Base-by-base conservation (phyloP, 805 yeast species). In the Candida broadrunensis region DNA sequence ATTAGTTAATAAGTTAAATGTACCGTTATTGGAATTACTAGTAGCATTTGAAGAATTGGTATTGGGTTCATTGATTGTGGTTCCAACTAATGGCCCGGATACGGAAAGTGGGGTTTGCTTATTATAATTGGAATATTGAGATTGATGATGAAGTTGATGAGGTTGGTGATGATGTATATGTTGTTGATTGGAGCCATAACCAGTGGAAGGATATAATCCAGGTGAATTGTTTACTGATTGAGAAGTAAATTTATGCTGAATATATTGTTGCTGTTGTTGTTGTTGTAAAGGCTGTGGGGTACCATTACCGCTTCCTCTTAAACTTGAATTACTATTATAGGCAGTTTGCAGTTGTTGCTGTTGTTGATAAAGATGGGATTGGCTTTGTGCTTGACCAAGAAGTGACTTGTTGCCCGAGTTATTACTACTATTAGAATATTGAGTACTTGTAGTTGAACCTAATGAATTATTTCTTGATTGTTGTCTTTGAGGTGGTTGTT, bases 171-270 rank as follows among this genome's bases (percentile, higher is more conserved):
- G 19, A 14, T n/a, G 18, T 5, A 5, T 17, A 14, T 29, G 32
- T 8, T 29, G 32, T 15, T 29, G 32, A 11, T 29, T 33, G 25
- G 13, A 20, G 7, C 27, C 23, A 38, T 38, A 33, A 27, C 50
- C 47, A 30, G 40, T 40, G 19, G 42, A 39, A 4, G 53, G 41
- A 44, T 56, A 56, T 47, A 56, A 47, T 9, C 52, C 50, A 11
- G 63, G 63, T 14, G 61, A 54, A 42, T 55, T 55, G 16, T 44
- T 33, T 3, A 38, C 54, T 5, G 59, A 45, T 24, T 50, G 55
- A 8, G 53, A 38, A 14, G 39, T 47, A 26, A 48, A 53, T 17
- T 35, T 32, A 23, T 50, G 53, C 11, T 45, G 48, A 30, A 44
- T 49, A 18, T 46, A 46, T 26, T n/a, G n/a, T 41, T 21, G 39